A percentile compares a stretch with the other conserved stretches of the same genome.
Conservation (phyloP, 2,329 filamentous ascomycete species). For the Claviceps capensis region DNA sequence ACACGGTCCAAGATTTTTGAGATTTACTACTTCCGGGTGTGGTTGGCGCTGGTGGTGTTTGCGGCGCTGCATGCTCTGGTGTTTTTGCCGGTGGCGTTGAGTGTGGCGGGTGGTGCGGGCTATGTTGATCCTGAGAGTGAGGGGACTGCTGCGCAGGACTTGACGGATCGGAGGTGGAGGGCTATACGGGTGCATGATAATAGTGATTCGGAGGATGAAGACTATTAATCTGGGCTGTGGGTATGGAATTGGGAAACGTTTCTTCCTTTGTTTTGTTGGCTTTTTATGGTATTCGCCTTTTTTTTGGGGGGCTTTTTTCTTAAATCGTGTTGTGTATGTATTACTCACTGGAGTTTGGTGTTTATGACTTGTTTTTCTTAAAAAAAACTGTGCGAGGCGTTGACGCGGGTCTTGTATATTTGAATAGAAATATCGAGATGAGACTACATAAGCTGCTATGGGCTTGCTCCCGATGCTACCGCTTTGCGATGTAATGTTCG, state of each 20-base stretch:
- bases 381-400: not conserved
- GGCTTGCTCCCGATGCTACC: too few relatives aligned
- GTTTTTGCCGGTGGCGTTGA: slow-evolving; percentile 81
- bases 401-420: not conserved
- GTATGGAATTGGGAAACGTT: too few relatives aligned
- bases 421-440: not conserved
- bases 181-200: slow-evolving; percentile 62
- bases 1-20: slow-evolving; percentile 98
- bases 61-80: slow-evolving; percentile 80
- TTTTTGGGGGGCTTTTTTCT: not conserved
- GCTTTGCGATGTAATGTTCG: not conserved
- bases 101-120: slow-evolving; percentile 71
- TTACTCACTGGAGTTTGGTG: not conserved
- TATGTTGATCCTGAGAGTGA: slow-evolving; percentile 81
- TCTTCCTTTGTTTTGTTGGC: not conserved
- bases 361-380: not conserved
- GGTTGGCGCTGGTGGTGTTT: slow-evolving; percentile 82
- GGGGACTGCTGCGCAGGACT: slow-evolving; percentile 78
- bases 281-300: too few relatives aligned
- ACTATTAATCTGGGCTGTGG: slow-evolving; percentile 14
- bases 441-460: too few relatives aligned
- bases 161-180: slow-evolving; percentile 66
- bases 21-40: slow-evolving; percentile 97
- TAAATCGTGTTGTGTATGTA: not conserved
- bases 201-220: slow-evolving; percentile 62